These are phyloP conservation scores for Scalesia atractyloides DNA, from an alignment of 129 eudicot species.

Conservation along the genomic window DNA sequence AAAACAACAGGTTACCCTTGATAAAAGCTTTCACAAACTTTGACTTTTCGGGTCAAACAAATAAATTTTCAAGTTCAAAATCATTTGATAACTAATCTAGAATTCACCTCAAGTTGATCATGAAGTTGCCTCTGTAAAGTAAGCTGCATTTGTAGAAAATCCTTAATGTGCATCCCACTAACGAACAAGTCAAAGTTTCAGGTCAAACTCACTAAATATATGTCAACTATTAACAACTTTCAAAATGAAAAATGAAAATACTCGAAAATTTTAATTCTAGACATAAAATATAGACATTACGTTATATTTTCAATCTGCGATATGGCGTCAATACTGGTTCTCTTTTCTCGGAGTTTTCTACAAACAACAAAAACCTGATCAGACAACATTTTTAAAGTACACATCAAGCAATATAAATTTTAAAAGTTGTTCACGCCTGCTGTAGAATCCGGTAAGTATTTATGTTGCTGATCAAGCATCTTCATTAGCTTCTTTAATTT, in stretches of 20 bases:
- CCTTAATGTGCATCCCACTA: conserved; percentile 73
- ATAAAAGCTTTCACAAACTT: too few relatives aligned
- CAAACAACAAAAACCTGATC: conserved; percentile 6
- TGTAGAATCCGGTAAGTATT: background rate
- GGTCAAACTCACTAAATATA: background rate
- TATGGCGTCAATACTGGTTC: conserved; percentile 34
- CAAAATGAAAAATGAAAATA: background rate
- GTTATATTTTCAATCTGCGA: conserved; percentile 49
- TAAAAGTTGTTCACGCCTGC: background rate
- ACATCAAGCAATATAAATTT: background rate
- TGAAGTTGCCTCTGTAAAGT: conserved; percentile 78
- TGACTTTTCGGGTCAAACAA: too few relatives aligned
- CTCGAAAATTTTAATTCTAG: background rate
- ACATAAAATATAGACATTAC: conserved; percentile 36
- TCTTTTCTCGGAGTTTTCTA: conserved; percentile 60
- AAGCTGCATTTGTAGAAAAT: conserved; percentile 73
- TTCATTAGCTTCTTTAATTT: background rate
- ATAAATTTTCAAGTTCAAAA: too few relatives aligned
- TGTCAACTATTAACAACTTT: background rate
- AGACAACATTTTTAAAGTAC: background rate
- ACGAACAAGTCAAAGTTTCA: conserved; percentile 6
- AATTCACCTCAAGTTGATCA: conserved; percentile 70
- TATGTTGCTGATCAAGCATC: background rate
- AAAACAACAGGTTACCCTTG: too few relatives aligned
- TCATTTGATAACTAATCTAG: background rate